These are phyloP conservation scores for Populus nigra DNA, from an alignment of 345 rosid species.

Conservation along the genomic window DNA sequence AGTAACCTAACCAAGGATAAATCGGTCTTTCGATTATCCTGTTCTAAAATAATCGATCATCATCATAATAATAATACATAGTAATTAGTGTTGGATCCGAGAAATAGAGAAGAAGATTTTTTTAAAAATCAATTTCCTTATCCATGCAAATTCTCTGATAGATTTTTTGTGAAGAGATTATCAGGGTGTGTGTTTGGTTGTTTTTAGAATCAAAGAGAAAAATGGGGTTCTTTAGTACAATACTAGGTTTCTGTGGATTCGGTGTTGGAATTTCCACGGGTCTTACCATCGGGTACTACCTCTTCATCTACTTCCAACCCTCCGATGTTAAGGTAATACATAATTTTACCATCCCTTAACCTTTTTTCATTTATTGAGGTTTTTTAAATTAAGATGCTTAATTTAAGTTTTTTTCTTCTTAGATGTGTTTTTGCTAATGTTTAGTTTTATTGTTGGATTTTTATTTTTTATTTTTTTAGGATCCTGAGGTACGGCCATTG, in stretches of 20 bases:
- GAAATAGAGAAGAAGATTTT: background rate
- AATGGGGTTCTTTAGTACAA: slow-evolving; percentile 76
- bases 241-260: slow-evolving; percentile 78
- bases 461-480: slow-evolving; percentile 36
- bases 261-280: slow-evolving; percentile 81
- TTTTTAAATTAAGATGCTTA: background rate
- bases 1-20: background rate
- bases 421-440: too few relatives aligned
- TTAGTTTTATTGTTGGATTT: too few relatives aligned
- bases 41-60: background rate
- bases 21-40: background rate
- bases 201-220: slow-evolving; percentile 7
- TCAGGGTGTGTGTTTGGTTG: slow-evolving; percentile 13
- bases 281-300: slow-evolving; percentile 64
- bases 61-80: background rate
- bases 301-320: slow-evolving; percentile 78
- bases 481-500: slow-evolving; percentile 66
- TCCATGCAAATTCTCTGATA: background rate
- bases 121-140: background rate
- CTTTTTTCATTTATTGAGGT: background rate
- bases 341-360: background rate
- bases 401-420: background rate
- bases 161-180: background rate
- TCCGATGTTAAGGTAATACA: slow-evolving; percentile 63
- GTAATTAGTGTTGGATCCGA: background rate